These are phyloP conservation scores for Exophiala alcalophila DNA, from an alignment of 2,329 filamentous ascomycete genomes.

Conservation along the genomic window DNA sequence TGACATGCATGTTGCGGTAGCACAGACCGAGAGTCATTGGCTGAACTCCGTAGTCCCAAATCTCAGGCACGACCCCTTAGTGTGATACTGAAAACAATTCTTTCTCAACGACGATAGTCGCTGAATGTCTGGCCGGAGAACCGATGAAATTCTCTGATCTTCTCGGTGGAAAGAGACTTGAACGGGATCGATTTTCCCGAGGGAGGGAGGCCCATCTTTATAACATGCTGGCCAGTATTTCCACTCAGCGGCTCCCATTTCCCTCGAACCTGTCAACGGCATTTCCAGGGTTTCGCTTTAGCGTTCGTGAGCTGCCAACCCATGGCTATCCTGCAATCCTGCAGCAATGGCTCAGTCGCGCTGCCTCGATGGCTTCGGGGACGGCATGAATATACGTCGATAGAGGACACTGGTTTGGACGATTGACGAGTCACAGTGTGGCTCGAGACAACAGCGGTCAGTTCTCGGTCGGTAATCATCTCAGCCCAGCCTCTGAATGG, in stretches of 20 bases:
- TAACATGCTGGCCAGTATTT: conserved; percentile 3
- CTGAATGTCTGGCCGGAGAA: too few relatives aligned
- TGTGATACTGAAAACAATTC: neutral
- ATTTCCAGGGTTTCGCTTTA: conserved; percentile 4
- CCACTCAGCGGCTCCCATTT: conserved; percentile 3
- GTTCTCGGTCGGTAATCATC: neutral
- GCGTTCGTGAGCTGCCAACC: neutral
- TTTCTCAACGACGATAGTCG: too few relatives aligned
- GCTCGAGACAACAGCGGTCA: conserved; percentile 1
- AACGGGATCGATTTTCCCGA: neutral
- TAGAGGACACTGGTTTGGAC: neutral
- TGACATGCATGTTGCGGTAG: conserved; percentile 16
- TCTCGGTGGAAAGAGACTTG: neutral
- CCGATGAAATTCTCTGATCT: too few relatives aligned
- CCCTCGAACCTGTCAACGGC: conserved; percentile 3
- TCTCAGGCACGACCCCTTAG: too few relatives aligned
- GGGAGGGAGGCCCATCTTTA: conserved; percentile 8
- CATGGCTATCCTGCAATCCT: neutral
- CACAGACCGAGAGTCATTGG: conserved; percentile 17
- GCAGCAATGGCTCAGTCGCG: conserved; percentile 1
- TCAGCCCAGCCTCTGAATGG: conserved; percentile 5
- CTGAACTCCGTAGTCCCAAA: neutral
- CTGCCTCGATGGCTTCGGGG: conserved; percentile 5
- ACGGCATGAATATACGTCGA: neutral
- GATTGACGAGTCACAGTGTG: conserved; percentile 10